These are phyloP conservation scores for Solanum chacoense DNA, from an alignment of 305 asterid species.

Conservation along the genomic window DNA sequence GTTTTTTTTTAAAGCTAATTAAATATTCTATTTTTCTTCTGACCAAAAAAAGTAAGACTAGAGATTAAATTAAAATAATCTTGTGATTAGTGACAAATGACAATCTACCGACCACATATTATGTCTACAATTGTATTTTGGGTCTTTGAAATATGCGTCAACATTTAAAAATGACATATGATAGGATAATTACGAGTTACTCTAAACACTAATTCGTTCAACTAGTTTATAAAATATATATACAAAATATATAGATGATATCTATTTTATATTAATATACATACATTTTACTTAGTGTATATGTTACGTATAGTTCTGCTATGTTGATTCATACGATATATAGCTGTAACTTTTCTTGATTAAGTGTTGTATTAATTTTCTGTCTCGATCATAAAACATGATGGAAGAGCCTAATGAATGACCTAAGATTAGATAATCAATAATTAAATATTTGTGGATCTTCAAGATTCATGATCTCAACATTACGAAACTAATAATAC, in stretches of 20 bases:
- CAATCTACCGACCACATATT: not conserved
- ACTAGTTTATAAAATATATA: not conserved
- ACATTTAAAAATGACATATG: not conserved
- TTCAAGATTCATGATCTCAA: not conserved
- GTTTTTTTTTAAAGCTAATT: not conserved
- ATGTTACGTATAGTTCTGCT: fast-evolving
- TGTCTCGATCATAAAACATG: not conserved
- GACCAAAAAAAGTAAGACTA: not conserved
- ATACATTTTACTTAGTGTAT: not conserved
- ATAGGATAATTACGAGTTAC: not conserved
- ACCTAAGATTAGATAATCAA: not conserved
- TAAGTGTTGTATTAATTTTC: not conserved
- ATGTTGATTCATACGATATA: not conserved
- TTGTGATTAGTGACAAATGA: not conserved
- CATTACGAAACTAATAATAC: not conserved
- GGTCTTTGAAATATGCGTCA: not conserved
- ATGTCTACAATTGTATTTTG: not conserved
- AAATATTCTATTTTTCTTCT: not conserved
- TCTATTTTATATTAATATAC: not conserved
- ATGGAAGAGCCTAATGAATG: not conserved
- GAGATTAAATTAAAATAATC: not conserved
- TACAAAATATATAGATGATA: not conserved
- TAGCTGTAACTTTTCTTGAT: not conserved
- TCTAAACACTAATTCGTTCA: not conserved
- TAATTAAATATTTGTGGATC: not conserved